These are phyloP conservation scores for Chalciporus pseudorubinellus DNA, from an alignment of 768 basidiomycete genomes.

Conservation along the genomic window DNA sequence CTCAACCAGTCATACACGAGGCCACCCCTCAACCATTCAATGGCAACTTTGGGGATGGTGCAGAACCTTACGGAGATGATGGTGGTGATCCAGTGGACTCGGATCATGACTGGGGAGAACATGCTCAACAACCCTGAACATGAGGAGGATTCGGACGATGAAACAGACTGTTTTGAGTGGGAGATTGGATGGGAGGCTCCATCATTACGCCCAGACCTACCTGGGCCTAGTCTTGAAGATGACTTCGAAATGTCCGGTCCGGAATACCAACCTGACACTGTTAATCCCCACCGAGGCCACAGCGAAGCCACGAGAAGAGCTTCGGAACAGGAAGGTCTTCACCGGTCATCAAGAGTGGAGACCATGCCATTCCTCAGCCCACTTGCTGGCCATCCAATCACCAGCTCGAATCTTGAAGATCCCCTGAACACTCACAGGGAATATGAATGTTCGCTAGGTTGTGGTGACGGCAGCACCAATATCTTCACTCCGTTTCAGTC, in stretches of 20 bases:
- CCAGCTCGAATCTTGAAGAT: background rate
- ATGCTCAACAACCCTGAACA: background rate
- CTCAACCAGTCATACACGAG: too few species aligned
- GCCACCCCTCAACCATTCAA: too few species aligned
- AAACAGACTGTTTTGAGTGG: background rate
- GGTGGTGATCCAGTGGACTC: too few species aligned
- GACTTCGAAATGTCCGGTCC: background rate
- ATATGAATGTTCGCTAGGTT: background rate
- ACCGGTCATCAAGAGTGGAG: background rate
- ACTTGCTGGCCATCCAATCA: background rate
- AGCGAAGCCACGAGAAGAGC: too few species aligned
- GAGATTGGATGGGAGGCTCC: background rate
- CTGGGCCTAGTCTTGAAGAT: background rate
- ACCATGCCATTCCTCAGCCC: background rate
- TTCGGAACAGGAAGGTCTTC: background rate
- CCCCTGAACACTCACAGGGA: background rate
- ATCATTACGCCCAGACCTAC: background rate
- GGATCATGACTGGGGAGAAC: background rate
- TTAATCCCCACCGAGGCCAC: background rate
- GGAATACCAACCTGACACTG: background rate
- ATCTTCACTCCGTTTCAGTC: conserved; percentile 35
- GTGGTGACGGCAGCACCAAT: background rate
- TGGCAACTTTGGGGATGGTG: too few species aligned
- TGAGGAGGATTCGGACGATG: background rate
- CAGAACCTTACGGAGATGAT: too few species aligned